phyloP scores from a whole-genome alignment of 129 eudicot species.

The Deinandra increscens region DNA sequence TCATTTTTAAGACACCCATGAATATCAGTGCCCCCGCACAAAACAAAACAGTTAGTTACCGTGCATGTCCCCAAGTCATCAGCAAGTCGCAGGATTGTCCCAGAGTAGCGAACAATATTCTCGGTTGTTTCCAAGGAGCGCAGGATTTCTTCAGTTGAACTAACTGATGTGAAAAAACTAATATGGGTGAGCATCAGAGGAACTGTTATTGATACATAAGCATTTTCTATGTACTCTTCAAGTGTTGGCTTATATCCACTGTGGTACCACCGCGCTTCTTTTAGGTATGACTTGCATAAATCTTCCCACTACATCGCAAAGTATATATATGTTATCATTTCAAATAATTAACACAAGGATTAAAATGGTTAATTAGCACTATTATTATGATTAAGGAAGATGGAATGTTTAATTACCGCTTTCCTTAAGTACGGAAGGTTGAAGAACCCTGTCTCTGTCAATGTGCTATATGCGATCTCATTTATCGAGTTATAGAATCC shows the following conservation, averaged over 20 bases:
- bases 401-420: constrained; percentile 6
- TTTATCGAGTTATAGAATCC: constrained; percentile 38
- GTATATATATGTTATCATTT: no score
- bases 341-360: no score
- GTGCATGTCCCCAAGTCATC: constrained; percentile 31
- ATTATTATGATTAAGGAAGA: background rate
- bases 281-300: constrained; percentile 25
- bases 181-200: constrained; percentile 23
- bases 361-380: no score
- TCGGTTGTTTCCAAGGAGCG: constrained; percentile 21
- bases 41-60: constrained; percentile 3
- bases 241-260: constrained; percentile 41
- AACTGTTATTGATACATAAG: constrained; percentile 40
- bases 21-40: no score
- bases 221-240: constrained; percentile 42
- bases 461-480: constrained; percentile 40
- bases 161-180: constrained; percentile 2
- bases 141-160: constrained; percentile 24
- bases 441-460: constrained; percentile 31
- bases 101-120: constrained; percentile 9
- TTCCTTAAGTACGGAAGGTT: constrained; percentile 27
- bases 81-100: background rate
- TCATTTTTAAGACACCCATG: no score
- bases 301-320: constrained; percentile 36
- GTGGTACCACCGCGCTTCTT: constrained; percentile 36